Percentiles rank a stretch among this genome's conserved stretches.
These are phyloP conservation scores for Candida anutae DNA, from an alignment of 1,139 yeast species.

Conservation along the genomic window DNA sequence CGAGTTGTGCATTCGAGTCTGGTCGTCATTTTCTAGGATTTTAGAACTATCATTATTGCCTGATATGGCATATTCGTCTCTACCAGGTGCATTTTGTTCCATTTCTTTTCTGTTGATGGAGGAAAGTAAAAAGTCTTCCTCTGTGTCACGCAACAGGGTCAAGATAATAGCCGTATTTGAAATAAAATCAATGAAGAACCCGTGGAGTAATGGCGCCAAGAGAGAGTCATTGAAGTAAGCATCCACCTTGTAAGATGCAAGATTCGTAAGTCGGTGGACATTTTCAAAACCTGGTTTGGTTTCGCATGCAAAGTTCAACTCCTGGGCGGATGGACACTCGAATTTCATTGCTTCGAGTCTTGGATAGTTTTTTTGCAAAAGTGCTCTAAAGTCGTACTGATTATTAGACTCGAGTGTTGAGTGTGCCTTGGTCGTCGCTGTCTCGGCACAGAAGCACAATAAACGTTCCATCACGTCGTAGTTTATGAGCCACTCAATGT, in stretches of 20 bases:
- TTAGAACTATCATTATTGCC: slow-evolving; percentile 2
- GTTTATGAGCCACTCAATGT: slow-evolving; percentile 31
- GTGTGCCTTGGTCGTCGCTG: slow-evolving; percentile 30
- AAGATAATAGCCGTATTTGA: slow-evolving; percentile 71
- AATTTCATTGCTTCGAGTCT: slow-evolving; percentile 38
- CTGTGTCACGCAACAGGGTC: slow-evolving; percentile 73
- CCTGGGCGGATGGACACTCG: slow-evolving; percentile 19
- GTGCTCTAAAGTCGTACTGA: slow-evolving; percentile 58
- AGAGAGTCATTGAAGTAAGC: slow-evolving; percentile 21
- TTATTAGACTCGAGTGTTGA: slow-evolving; percentile 31
- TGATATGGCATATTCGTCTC: neutral
- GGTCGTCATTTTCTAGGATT: slow-evolving; percentile 3
- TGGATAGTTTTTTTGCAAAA: slow-evolving; percentile 62
- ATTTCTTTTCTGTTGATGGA: slow-evolving; percentile 27
- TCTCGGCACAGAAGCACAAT: slow-evolving; percentile 63
- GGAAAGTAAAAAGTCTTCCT: slow-evolving; percentile 72
- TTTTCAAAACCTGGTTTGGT: slow-evolving; percentile 18
- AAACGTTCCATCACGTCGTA: slow-evolving; percentile 78
- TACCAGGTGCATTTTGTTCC: slow-evolving; percentile 8
- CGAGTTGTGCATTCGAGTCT: slow-evolving; percentile 1
- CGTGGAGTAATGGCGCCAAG: slow-evolving; percentile 39
- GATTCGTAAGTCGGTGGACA: slow-evolving; percentile 15
- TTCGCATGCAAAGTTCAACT: slow-evolving; percentile 14
- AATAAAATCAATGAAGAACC: slow-evolving; percentile 54
- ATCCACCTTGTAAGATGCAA: slow-evolving; percentile 14